phyloP scores from a whole-genome alignment of 2,329 filamentous ascomycete genomes.

The Sporothrix luriei region DNA sequence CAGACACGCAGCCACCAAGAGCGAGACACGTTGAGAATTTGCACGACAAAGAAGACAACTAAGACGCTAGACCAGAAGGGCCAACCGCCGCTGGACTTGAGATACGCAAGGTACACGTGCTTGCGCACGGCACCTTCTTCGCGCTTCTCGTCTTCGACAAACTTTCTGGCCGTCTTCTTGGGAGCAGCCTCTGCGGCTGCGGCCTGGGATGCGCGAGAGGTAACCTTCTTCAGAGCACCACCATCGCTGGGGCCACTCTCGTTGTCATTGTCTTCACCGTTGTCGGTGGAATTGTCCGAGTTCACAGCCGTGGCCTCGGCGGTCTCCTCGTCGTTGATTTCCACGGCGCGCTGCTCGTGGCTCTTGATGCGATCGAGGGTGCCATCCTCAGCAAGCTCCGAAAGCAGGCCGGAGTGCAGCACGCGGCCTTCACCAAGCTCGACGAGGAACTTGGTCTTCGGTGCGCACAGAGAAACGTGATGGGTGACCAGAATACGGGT shows the following conservation, averaged over 20 bases:
- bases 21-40: conserved; percentile 58
- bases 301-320: conserved; percentile 53
- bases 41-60: conserved; percentile 57
- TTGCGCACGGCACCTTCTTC: conserved; percentile 70
- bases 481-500: conserved; percentile 82
- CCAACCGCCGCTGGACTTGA: conserved; percentile 66
- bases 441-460: conserved; percentile 72
- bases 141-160: conserved; percentile 73
- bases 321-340: conserved; percentile 53
- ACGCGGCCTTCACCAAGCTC: conserved; percentile 70
- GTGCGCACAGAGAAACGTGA: conserved; percentile 71
- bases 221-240: conserved; percentile 30
- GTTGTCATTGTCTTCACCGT: conserved; percentile 44
- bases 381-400: conserved; percentile 63
- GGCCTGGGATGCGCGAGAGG: conserved; percentile 30
- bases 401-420: conserved; percentile 64
- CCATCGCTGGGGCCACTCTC: conserved; percentile 55
- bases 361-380: conserved; percentile 60
- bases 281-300: conserved; percentile 46
- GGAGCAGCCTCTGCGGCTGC: conserved; percentile 38
- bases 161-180: conserved; percentile 64
- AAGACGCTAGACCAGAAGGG: conserved; percentile 61
- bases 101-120: conserved; percentile 67
- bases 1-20: conserved; percentile 68
- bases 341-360: conserved; percentile 53